These are phyloP conservation scores for Grosmannia huntii DNA, from an alignment of 2,329 filamentous ascomycete genomes.

Conservation along the genomic window DNA sequence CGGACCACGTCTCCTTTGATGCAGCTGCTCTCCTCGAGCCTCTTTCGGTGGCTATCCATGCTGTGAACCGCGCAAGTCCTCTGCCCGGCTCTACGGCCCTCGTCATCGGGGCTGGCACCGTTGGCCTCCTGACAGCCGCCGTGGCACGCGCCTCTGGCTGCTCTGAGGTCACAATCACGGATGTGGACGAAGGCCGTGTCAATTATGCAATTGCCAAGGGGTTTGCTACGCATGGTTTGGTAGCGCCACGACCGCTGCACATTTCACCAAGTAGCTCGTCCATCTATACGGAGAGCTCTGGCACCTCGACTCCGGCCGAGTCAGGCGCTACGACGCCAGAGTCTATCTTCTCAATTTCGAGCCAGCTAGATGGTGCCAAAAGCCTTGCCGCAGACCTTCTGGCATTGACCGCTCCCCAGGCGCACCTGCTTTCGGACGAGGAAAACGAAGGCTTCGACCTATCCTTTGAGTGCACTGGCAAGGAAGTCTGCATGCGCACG, in stretches of 20 bases:
- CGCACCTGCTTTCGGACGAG: conserved; percentile 26
- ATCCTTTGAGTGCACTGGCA: conserved; percentile 67
- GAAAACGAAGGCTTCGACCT: conserved; percentile 56
- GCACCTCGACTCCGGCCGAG: conserved; percentile 33
- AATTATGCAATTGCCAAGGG: conserved; percentile 44
- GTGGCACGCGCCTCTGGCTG: conserved; percentile 50
- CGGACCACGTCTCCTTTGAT: conserved; percentile 44
- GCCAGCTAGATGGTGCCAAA: conserved; percentile 38
- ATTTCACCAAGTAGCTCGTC: conserved; percentile 31
- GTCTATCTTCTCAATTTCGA: conserved; percentile 31
- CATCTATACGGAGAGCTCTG: conserved; percentile 30
- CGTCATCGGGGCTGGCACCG: conserved; percentile 52
- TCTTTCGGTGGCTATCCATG: conserved; percentile 48
- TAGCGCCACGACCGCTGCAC: conserved; percentile 33
- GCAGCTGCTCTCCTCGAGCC: conserved; percentile 49
- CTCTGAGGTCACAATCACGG: conserved; percentile 44
- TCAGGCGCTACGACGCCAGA: conserved; percentile 28
- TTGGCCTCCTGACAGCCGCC: conserved; percentile 49
- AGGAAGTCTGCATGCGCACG: conserved; percentile 62
- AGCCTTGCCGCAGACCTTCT: conserved; percentile 36
- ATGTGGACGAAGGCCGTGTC: conserved; percentile 46
- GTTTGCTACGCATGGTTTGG: conserved; percentile 47
- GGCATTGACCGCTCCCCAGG: conserved; percentile 21
- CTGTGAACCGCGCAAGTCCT: conserved; percentile 41
- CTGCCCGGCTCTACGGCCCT: conserved; percentile 41